Evolutionary conservation across 2,329 filamentous ascomycete species (phyloP).

Genomic region (Pseudocercospora fijiensis): DNA sequence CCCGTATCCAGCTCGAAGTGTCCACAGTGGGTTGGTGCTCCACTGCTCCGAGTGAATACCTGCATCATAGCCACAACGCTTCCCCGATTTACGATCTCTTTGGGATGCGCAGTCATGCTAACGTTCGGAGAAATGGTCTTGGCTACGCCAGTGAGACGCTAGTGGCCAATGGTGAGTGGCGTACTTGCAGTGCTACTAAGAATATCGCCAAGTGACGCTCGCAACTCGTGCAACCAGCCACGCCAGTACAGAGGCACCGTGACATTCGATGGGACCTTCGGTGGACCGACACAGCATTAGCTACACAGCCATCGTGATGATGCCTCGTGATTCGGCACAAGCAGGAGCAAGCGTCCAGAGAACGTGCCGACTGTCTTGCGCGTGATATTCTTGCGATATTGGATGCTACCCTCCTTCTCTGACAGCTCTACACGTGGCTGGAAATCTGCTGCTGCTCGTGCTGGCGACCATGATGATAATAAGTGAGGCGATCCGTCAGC

Average conservation of each 20-base stretch:
- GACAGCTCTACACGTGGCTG: neutral
- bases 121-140: slow-evolving; percentile 1
- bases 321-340: neutral
- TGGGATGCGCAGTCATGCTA: slow-evolving; percentile 1
- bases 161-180: slow-evolving; percentile 2
- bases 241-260: slow-evolving; percentile 2
- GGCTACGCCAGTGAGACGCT: slow-evolving; percentile 1
- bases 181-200: neutral
- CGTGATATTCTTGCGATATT: neutral
- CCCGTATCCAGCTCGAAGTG: slow-evolving; percentile 1
- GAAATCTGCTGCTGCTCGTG: neutral
- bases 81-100: neutral
- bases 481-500: neutral
- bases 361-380: neutral
- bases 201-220: slow-evolving; percentile 2
- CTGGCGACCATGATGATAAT: neutral
- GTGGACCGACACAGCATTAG: neutral
- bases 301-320: neutral
- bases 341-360: neutral
- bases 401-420: neutral
- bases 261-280: neutral
- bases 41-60: neutral
- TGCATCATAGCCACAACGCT: slow-evolving; percentile 2
- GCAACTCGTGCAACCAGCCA: neutral
- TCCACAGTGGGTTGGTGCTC: neutral